Evolutionary conservation across 768 basidiomycete genomes (phyloP), one percentile per base, ranked within the genome.

Genomic region (Termitomyces sp.): DNA sequence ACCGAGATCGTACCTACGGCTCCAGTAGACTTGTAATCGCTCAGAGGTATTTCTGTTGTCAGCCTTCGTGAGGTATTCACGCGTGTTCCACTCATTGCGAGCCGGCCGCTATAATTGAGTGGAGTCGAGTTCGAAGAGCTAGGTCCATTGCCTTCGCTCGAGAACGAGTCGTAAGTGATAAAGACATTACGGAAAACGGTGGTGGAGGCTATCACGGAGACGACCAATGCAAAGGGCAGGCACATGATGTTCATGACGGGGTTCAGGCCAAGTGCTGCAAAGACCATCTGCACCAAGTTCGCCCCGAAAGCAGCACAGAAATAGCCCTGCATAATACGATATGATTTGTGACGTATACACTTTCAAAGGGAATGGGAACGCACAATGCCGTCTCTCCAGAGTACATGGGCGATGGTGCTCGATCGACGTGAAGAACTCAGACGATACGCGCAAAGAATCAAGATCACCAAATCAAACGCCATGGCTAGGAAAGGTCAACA

Each of bases 121-220:
- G 52, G 53, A 10, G 33, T 38, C 9, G 51, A 52, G 16, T 45
- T 53, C 7, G 57, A 58, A 26, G 44, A 35, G n/a, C 16, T 33
- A 52, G 11, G 48, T 22, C 54, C 61, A 44, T 54, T 51, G 2
- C 46, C 33, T 28, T 68, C 63, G 49, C 61, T 51, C 7, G 66
- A 63, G 66, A 73, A 73, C 2, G 60, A 62, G 52, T 73, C 72
- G 36, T 69, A 67, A 8, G 66, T 62, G 24, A 58, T 68, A 61
- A 73, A 73, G 48, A 73, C 71, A 54, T 73, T 72, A 32, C 71
- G 67, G 62, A 73, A 73, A 28, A 73, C 71, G 5, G 71, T 70
- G 13, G 71, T 73, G 0, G 72, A 64, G 0, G 71, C 72, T 20
- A 73, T 71, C n/a, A 67, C 70, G 16, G 71, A 72, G 13, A 73